Base-by-base conservation (phyloP, 2,329 filamentous ascomycete genomes). In the Pyrenophora teres region DNA sequence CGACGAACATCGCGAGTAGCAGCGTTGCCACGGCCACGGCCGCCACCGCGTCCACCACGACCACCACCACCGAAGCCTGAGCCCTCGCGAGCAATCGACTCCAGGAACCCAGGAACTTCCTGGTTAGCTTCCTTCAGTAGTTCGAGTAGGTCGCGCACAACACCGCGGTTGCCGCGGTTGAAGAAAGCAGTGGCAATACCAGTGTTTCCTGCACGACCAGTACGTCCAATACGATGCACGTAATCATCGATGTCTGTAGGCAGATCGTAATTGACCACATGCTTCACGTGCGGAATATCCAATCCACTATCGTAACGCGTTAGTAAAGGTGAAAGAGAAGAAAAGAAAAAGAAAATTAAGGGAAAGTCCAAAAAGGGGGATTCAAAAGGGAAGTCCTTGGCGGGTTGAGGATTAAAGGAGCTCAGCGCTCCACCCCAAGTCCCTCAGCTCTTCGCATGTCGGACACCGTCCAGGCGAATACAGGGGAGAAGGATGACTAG, bases 231-330 rank as follows among this genome's bases (percentile, higher is more conserved):
- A 76, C 94, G 90, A 79, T 99, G 94, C 52, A 99, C 94, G 67
- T 99, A 99, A 78, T 97, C 94, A 70, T 97, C 94, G 69, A 97
- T 96, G 71, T 97, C 94, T 50, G 92, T 97, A 42, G 94, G 94
- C n/a, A 99, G 84, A 76, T 99, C 94, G 77, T 99, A 99, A 83
- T 99, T 99, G 83, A 99, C 87, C 41, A 99, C 94, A 78, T 99
- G 94, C 37, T 87, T 93, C 56, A 99, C 94, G 33, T 97, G 96
- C 10, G 93, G 92, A 36, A 99, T 97, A 81, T 97, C 93, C 12
- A 96, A 81, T 79, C 90, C 59, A 33, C 5, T 32, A 38, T 23
- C n/a, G 4, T 3, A n/a, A 35, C 9, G 7, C 16, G 42, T 45
- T 13, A 45, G 42, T 6, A 37, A 36, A 8, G 6, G 15, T 25